A percentile compares a stretch with the other conserved stretches of the same genome.
These are phyloP conservation scores for Ophiostoma sp. DNA, from an alignment of 2,329 filamentous ascomycete genomes.

Conservation along the genomic window DNA sequence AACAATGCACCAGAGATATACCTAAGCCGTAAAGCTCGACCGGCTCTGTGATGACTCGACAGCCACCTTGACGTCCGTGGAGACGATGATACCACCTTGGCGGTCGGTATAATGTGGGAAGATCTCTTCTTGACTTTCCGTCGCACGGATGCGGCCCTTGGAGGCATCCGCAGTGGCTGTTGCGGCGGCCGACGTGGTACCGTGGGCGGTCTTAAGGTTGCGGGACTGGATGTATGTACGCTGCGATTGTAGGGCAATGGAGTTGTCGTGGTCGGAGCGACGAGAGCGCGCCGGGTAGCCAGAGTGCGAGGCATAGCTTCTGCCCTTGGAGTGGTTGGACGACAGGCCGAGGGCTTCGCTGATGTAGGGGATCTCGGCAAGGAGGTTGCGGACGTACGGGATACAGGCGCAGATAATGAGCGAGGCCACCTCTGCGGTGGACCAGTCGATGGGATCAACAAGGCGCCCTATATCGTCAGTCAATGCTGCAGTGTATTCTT, in stretches of 20 bases:
- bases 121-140: background rate
- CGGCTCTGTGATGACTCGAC: background rate
- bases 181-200: background rate
- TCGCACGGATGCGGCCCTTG: background rate
- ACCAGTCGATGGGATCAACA: slow-evolving; percentile 31
- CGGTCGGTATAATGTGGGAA: background rate
- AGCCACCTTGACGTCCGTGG: background rate
- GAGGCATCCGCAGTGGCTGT: background rate
- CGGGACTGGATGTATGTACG: background rate
- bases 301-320: slow-evolving; percentile 8
- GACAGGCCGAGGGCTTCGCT: slow-evolving; percentile 17
- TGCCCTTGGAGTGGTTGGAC: slow-evolving; percentile 17
- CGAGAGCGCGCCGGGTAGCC: slow-evolving; percentile 12
- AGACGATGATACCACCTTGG: background rate
- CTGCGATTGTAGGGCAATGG: slow-evolving; percentile 15
- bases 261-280: slow-evolving; percentile 14
- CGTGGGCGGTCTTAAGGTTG: background rate
- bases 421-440: slow-evolving; percentile 35
- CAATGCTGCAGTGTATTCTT: too few relatives aligned
- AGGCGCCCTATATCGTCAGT: background rate
- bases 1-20: too few relatives aligned
- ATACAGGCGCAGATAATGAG: slow-evolving; percentile 34
- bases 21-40: background rate
- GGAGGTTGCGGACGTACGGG: slow-evolving; percentile 19
- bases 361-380: slow-evolving; percentile 19